These are phyloP conservation scores for Cajanus cajan DNA, from an alignment of 306 rosid genomes.

Conservation along the genomic window DNA sequence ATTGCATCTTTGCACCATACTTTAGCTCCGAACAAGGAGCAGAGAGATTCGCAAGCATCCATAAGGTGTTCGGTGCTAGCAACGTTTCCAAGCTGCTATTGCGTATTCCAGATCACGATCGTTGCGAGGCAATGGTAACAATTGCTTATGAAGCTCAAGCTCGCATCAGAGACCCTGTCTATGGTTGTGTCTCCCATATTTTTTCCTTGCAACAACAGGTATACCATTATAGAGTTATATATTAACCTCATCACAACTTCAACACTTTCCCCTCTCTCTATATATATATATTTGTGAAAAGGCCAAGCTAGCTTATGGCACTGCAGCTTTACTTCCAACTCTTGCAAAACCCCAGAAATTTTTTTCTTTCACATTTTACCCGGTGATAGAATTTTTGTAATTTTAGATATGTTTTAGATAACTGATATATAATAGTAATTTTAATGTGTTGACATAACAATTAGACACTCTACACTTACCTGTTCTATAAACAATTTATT, in stretches of 20 bases:
- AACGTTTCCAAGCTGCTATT: conserved; percentile 77
- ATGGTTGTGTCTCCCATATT: conserved; percentile 96
- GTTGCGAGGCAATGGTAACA: conserved; percentile 87
- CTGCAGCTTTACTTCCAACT: too few species aligned
- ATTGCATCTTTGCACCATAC: conserved; percentile 90
- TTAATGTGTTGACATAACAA: too few species aligned
- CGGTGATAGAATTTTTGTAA: too few species aligned
- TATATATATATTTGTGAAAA: too few species aligned
- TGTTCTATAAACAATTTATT: too few species aligned
- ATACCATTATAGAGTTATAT: neutral
- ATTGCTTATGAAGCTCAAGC: conserved; percentile 97
- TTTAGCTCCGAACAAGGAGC: conserved; percentile 85
- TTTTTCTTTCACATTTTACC: too few species aligned
- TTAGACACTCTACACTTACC: too few species aligned
- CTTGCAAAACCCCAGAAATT: too few species aligned
- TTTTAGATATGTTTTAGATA: too few species aligned
- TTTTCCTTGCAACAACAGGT: conserved; percentile 96
- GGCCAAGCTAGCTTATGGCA: too few species aligned
- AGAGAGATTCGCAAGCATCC: conserved; percentile 84
- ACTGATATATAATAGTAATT: too few species aligned
- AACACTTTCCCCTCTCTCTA: too few species aligned
- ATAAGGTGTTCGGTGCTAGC: conserved; percentile 95
- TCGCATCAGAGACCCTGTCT: conserved; percentile 85
- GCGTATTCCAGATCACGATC: conserved; percentile 76
- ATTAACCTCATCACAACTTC: neutral